A percentile compares a stretch with the other conserved stretches of the same genome.
Conservation (phyloP, 306 rosid genomes). For the Prunus mume region DNA sequence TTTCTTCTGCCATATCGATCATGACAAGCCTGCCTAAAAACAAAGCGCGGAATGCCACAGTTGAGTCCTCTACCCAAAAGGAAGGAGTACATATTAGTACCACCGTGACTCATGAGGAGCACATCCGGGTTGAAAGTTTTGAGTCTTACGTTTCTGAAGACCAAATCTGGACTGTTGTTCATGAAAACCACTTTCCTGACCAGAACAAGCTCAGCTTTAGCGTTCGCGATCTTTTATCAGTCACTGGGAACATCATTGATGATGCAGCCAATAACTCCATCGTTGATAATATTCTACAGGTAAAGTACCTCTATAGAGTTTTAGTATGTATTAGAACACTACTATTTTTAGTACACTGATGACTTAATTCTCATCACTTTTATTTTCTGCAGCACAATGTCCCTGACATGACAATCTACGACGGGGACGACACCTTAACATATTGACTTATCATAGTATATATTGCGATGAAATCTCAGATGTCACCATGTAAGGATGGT, state of each 20-base stretch:
- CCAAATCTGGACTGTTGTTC: not conserved
- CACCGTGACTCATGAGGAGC: no score
- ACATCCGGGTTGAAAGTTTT: no score
- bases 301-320: no score
- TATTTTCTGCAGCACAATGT: not conserved
- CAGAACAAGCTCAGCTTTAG: not conserved
- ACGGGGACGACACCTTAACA: not conserved
- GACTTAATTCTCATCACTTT: not conserved
- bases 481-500: not conserved
- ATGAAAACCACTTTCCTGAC: not conserved
- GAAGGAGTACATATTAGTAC: no score
- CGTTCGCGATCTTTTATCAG: not conserved
- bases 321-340: no score
- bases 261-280: not conserved
- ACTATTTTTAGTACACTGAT: not conserved
- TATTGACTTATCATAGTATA: no score
- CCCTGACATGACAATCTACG: not conserved
- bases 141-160: no score
- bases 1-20: no score
- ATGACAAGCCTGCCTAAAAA: no score
- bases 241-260: not conserved
- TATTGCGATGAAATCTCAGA: not conserved
- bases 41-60: no score
- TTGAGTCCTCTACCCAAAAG: no score
- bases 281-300: not conserved